Evolutionary conservation across 2,329 filamentous ascomycete genomes (phyloP).

Genomic region (Nigrospora sphaerica): DNA sequence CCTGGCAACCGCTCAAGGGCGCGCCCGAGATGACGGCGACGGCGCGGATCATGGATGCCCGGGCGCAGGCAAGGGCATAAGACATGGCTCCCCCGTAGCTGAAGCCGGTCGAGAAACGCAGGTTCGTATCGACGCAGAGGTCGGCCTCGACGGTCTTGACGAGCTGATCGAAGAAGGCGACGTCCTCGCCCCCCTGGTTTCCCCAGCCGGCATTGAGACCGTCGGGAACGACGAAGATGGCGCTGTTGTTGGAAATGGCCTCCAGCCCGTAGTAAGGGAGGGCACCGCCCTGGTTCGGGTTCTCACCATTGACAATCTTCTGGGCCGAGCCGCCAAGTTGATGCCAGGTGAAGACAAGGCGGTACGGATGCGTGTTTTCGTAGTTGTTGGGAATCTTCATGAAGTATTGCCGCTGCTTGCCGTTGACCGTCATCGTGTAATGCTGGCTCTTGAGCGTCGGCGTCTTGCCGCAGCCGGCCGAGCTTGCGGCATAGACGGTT

Average conservation of each 20-base stretch:
- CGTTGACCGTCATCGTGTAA: conserved; percentile 20
- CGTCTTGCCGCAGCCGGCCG: conserved; percentile 16
- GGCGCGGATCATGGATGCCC: conserved; percentile 19
- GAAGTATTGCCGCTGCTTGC: conserved; percentile 22
- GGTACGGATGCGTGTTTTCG: conserved; percentile 24
- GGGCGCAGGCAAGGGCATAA: conserved; percentile 27
- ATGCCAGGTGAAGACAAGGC: conserved; percentile 29
- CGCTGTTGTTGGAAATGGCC: conserved; percentile 14
- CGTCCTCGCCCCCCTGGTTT: conserved; percentile 27
- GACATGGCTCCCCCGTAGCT: conserved; percentile 29
- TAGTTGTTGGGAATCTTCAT: conserved; percentile 25
- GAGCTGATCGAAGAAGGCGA: conserved; percentile 25
- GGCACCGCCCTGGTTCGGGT: conserved; percentile 11
- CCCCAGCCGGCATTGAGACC: conserved; percentile 25
- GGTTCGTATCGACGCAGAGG: conserved; percentile 25
- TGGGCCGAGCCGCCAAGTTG: conserved; percentile 24
- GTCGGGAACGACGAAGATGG: conserved; percentile 28
- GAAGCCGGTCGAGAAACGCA: conserved; percentile 27
- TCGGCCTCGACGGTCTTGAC: conserved; percentile 22
- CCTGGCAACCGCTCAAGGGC: conserved; percentile 20
- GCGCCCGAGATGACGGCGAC: conserved; percentile 23
- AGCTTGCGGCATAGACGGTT: conserved; percentile 6
- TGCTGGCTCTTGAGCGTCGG: conserved; percentile 10
- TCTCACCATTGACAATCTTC: conserved; percentile 19
- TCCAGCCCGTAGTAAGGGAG: conserved; percentile 26